Evolutionary conservation across 768 basidiomycete genomes (phyloP), one percentile per base, ranked within the genome.

Genomic region (Rossbeevera mucosa): DNA sequence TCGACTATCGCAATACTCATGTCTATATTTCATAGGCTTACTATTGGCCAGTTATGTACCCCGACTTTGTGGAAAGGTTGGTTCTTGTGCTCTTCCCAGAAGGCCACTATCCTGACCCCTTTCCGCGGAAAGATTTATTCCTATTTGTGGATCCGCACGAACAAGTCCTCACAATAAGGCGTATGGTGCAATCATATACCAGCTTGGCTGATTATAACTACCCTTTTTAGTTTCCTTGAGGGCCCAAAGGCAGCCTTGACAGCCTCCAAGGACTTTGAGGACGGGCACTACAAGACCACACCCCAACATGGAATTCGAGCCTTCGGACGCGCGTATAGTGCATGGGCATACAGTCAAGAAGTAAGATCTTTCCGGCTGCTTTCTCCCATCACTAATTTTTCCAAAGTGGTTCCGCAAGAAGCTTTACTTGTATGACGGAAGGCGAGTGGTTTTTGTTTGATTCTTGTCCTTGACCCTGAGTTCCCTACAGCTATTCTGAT

Each of bases 261-360:
- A 0, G 74, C 76, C 20, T 81, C 82, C 14, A 76, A 75, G 57
- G 80, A 82, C 54, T 84, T 80, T 59, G 66, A 78, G 0, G 66
- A 71, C 42, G 80, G 80, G 0, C 79, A 80, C 57, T 84, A 82
- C 61, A 77, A 65, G 47, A 64, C 68, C 12, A 62, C 64, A 7
- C 78, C 81, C 4, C 71, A 79, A 48, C 69, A 71, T 38, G 81
- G 80, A 7, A 68, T 82, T 31, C 75, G 81, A 1, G 81, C 81
- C 5, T 82, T 81, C 47, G 80, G 73, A 3, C 71, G 82, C n/a
- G 80, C 72, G 14, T 83, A 81, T 57, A 76, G 77, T 47, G 78
- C 78, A 22, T 83, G 82, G 80, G 80, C 80, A 6, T 81, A 81
- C 50, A 77, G 80, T 1, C 79, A 82, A 61, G 73, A 80, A 31